phyloP scores from a whole-genome alignment of 192 early-diverging fungal genomes.

The Chytriomyces sp. region DNA sequence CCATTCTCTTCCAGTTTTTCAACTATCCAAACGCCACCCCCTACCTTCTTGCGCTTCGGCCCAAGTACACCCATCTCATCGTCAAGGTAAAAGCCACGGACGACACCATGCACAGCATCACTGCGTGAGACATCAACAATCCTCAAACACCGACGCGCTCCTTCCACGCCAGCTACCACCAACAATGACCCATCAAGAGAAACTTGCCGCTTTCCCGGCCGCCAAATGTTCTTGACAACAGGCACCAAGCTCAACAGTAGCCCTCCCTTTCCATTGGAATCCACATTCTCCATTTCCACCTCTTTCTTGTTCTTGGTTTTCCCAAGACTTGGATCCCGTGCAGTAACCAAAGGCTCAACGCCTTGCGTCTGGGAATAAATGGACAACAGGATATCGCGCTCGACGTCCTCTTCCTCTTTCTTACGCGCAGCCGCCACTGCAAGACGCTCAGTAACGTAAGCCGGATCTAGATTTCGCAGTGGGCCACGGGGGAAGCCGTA shows the following conservation, averaged over 20 bases:
- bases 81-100: conserved; percentile 19
- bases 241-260: conserved; percentile 8
- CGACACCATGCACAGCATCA: not conserved
- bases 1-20: not conserved
- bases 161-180: conserved; percentile 24
- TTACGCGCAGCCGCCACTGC: not conserved
- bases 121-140: conserved; percentile 19
- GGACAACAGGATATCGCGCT: not conserved
- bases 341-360: not conserved
- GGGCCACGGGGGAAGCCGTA: not conserved
- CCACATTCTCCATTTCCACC: not conserved
- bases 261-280: not conserved
- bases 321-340: conserved; percentile 1
- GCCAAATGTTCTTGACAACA: conserved; percentile 21
- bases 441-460: not conserved
- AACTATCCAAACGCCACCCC: conserved; percentile 25
- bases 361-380: not conserved
- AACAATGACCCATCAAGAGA: conserved; percentile 13
- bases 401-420: not conserved
- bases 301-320: not conserved
- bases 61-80: conserved; percentile 9
- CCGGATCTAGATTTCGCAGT: not conserved
- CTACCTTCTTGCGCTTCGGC: conserved; percentile 12
- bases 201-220: conserved; percentile 15
- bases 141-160: conserved; percentile 10